A percentile compares a stretch with the other conserved stretches of the same genome.
phyloP scores from a whole-genome alignment of 2,329 filamentous ascomycete species.

The Tolypocladium tropicale region DNA sequence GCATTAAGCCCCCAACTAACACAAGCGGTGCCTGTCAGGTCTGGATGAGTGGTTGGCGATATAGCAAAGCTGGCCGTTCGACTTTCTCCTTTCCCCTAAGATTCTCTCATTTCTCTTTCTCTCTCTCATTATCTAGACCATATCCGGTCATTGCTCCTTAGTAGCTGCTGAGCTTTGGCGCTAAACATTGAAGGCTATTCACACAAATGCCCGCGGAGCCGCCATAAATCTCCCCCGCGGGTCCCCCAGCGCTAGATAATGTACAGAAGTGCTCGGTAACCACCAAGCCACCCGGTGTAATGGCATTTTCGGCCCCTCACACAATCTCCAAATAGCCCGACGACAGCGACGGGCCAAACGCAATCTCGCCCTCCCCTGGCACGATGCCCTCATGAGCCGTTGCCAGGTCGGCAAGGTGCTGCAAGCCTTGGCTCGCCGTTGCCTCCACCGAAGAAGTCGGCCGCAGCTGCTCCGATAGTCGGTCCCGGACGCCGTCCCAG shows the following conservation, averaged over 20 bases:
- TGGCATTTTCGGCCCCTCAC: slow-evolving; percentile 2
- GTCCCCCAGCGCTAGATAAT: neutral
- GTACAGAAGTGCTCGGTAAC: neutral
- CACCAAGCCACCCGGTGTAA: neutral
- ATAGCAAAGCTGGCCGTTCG: neutral
- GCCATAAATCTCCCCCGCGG: neutral
- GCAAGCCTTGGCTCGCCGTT: slow-evolving; percentile 42
- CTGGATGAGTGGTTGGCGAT: neutral
- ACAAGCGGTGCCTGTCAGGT: no score
- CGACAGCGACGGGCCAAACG: slow-evolving; percentile 21
- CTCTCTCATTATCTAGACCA: neutral
- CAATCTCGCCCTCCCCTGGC: slow-evolving; percentile 17
- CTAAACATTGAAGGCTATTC: neutral
- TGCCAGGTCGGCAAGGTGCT: slow-evolving; percentile 50
- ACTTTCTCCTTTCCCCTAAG: no score
- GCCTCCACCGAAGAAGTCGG: slow-evolving; percentile 26
- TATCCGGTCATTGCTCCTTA: neutral
- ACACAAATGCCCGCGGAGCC: neutral
- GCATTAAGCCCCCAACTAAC: no score
- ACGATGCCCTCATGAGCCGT: slow-evolving; percentile 29
- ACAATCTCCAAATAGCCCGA: slow-evolving; percentile 24
- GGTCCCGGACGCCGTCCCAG: slow-evolving; percentile 48
- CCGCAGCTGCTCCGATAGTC: slow-evolving; percentile 23
- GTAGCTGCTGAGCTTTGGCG: neutral
- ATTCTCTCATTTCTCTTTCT: no score